Percentiles rank a stretch among this genome's conserved stretches.
Conservation (phyloP, 2,329 filamentous ascomycete species). For the Neonectria neomacrospora region DNA sequence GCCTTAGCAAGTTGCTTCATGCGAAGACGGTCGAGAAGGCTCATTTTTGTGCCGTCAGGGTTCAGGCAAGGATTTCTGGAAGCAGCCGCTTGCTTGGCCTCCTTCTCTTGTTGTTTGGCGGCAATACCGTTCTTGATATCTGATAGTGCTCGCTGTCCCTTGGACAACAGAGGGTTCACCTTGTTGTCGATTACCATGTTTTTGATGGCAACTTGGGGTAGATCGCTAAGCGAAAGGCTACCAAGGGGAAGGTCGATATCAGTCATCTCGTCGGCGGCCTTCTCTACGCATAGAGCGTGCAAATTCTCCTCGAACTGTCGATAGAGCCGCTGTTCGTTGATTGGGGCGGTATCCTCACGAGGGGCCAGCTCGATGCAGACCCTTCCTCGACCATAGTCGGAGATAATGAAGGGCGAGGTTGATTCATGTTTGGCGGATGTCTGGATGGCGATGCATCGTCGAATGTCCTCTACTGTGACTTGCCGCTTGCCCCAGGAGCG, state of each 20-base stretch:
- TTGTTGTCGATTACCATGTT: slow-evolving; percentile 51
- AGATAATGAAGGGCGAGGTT: slow-evolving; percentile 56
- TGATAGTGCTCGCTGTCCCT: slow-evolving; percentile 75
- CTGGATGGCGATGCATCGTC: slow-evolving; percentile 73
- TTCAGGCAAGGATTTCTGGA: slow-evolving; percentile 50
- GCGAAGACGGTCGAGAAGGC: slow-evolving; percentile 80
- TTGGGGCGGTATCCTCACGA: slow-evolving; percentile 48
- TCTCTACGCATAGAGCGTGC: slow-evolving; percentile 56
- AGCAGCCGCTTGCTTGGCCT: slow-evolving; percentile 50
- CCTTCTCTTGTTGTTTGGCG: slow-evolving; percentile 61
- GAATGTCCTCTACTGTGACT: slow-evolving; percentile 73
- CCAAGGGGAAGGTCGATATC: slow-evolving; percentile 40
- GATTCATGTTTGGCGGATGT: slow-evolving; percentile 47
- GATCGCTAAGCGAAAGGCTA: slow-evolving; percentile 63
- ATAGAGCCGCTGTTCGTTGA: slow-evolving; percentile 65
- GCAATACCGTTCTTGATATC: slow-evolving; percentile 73
- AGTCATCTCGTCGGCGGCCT: slow-evolving; percentile 36
- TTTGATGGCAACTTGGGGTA: slow-evolving; percentile 51
- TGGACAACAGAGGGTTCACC: slow-evolving; percentile 67
- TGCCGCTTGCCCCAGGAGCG: slow-evolving; percentile 78
- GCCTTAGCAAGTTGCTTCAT: slow-evolving; percentile 72
- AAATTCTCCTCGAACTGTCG: slow-evolving; percentile 65
- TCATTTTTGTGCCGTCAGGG: slow-evolving; percentile 65
- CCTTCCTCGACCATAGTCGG: slow-evolving; percentile 64
- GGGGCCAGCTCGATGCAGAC: slow-evolving; percentile 68